Base-by-base conservation (phyloP, 179 eudicot genomes). In the Carnegiea gigantea region DNA sequence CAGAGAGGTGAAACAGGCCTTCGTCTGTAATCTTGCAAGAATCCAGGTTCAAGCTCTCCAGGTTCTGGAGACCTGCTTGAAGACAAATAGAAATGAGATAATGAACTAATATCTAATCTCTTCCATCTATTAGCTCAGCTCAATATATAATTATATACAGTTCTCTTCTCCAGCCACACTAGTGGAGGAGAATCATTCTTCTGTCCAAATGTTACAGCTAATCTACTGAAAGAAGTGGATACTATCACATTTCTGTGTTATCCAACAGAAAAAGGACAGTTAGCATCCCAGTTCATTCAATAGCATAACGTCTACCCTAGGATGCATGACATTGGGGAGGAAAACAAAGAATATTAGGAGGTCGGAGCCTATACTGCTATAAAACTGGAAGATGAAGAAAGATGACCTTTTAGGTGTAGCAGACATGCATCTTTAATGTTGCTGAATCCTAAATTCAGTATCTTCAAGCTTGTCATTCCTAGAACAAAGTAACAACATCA, bases 31-130 rank as follows among this genome's bases (percentile, higher is more conserved):
- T 89, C 82, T 84, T 85, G 82, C 97, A 93, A 3, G 94, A 93
- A 80, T 93, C 97, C 46, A 93, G 84, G 89, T 93, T 93, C 86
- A 92, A 89, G 89, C 86, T 92, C 90, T 90, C 93, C 87, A 91
- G 82, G 81, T 86, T 87, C 53, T 75, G 71, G n/a, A 92, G 83
- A 86, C 86, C 96, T 93, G 92, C 81, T 75, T 30, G 57, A 67
- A 30, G 28, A 20, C 68, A 65, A 49, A 21, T 68, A 40, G 70
- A n/a, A 78, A 62, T 9, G 73, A 38, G 75, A 68, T 46, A 82
- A 44, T 4, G n/a, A 51, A 49, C 49, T 2, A 38, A 36, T 46
- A 68, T 18, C 9, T 48, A 80, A 23, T 62, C 28, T 36, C 46
- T 26, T 79, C 53, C 81, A 68, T 79, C 40, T 28, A 26, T 36